Evolutionary conservation across 768 basidiomycete species (phyloP).

Genomic region (Leccinum imitatum): DNA sequence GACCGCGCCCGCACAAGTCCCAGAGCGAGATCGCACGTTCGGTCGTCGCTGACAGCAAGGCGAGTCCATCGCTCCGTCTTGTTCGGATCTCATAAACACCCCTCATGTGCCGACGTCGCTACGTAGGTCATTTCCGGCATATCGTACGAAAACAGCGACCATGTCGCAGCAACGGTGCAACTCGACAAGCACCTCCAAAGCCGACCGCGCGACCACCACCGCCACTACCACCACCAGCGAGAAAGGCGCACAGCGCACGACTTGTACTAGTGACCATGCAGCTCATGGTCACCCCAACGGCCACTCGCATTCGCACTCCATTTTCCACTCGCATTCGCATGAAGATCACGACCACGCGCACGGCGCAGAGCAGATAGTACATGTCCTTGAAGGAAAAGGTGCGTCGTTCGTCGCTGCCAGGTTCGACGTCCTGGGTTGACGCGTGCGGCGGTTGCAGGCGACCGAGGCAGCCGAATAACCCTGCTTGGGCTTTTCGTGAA

Average conservation of each 20-base stretch:
- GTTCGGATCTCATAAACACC: slow-evolving; percentile 3
- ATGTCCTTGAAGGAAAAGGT: slow-evolving; percentile 68
- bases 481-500: slow-evolving; percentile 83
- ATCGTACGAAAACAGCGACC: background rate
- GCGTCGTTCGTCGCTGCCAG: slow-evolving; percentile 19
- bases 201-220: slow-evolving; percentile 32
- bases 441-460: slow-evolving; percentile 44
- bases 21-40: background rate
- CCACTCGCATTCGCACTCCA: slow-evolving; percentile 58
- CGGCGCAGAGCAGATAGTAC: slow-evolving; percentile 66
- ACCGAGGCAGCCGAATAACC: slow-evolving; percentile 81
- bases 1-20: background rate
- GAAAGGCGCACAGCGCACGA: background rate
- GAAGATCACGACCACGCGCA: slow-evolving; percentile 56
- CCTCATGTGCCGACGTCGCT: background rate
- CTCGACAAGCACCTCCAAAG: slow-evolving; percentile 21
- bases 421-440: slow-evolving; percentile 1
- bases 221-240: slow-evolving; percentile 20
- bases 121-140: slow-evolving; percentile 13
- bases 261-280: slow-evolving; percentile 36
- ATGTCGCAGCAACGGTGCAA: slow-evolving; percentile 25
- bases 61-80: slow-evolving; percentile 1
- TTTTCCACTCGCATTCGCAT: slow-evolving; percentile 71
- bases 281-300: slow-evolving; percentile 28
- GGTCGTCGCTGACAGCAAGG: slow-evolving; percentile 15